Evolutionary conservation across 352 stramenopile genomes (phyloP).

Genomic region (Saprolegnia parasitica): DNA sequence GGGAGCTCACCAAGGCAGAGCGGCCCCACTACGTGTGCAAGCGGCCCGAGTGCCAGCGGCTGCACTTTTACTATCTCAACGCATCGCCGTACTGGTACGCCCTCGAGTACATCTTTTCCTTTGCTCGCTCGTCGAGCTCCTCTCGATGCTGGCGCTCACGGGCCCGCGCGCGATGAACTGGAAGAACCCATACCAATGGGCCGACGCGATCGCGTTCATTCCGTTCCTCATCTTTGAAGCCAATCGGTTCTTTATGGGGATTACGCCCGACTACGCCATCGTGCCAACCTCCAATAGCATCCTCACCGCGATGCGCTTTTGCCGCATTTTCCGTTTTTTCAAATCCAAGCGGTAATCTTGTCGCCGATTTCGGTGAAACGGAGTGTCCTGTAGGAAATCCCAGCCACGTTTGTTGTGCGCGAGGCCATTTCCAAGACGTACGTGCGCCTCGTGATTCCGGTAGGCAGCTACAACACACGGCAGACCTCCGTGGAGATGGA

Average conservation of each 20-base stretch:
- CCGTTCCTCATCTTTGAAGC: constrained; percentile 62
- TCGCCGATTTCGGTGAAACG: background rate
- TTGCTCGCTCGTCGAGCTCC: constrained; percentile 60
- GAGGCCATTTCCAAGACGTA: constrained; percentile 82
- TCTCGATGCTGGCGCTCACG: constrained; percentile 37
- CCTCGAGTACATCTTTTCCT: constrained; percentile 67
- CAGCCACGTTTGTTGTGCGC: constrained; percentile 67
- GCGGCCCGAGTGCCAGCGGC: constrained; percentile 70
- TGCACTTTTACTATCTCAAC: constrained; percentile 67
- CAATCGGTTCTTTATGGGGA: constrained; percentile 35
- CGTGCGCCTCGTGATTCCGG: constrained; percentile 57
- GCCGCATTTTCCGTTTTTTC: constrained; percentile 70
- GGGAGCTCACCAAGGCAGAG: constrained; percentile 38
- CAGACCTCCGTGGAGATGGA: constrained; percentile 3
- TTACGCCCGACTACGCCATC: constrained; percentile 59
- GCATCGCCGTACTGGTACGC: constrained; percentile 47
- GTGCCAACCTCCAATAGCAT: constrained; percentile 54
- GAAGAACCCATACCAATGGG: constrained; percentile 59
- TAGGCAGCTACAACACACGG: constrained; percentile 1
- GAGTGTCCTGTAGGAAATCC: constrained; percentile 39
- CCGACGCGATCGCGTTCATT: constrained; percentile 64
- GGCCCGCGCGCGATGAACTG: constrained; percentile 43
- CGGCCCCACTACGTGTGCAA: constrained; percentile 54
- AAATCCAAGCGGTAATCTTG: constrained; percentile 49
- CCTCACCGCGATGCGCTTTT: constrained; percentile 51